Base-by-base conservation (phyloP, 1,284 basidiomycete genomes). In the Wallemia mellicola region DNA sequence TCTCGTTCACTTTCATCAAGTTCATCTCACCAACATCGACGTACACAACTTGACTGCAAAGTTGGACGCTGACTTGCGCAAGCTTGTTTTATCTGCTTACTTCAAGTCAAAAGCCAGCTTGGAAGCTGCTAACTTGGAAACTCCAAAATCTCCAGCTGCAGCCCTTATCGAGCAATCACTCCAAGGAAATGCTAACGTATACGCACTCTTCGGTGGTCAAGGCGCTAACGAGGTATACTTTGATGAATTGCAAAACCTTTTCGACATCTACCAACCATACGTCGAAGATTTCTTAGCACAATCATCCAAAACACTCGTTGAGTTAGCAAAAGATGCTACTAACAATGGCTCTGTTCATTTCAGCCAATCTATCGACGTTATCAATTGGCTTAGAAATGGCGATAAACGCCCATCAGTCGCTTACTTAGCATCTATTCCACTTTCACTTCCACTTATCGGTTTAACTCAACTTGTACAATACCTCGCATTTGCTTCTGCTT, bases 191-290 rank as follows among this genome's bases (percentile, higher is more conserved):
- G 82, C 87, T 28, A 82, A 83, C 62, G 73, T 94, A 64, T 95
- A 85, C 73, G 92, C 86, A 60, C 75, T 98, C 61, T 98, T 98
- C 67, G 92, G 92, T 63, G 94, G 94, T n/a, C 92, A 98, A 71
- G 92, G 92, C 64, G 87, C 84, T 64, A 96, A 96, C 71, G 92
- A 98, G 72, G 84, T 92, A 63, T 96, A 96, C 74, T 89, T 95
- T 70, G 84, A 91, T 69, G 92, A 96, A 74, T 79, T 98, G 24
- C 85, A 94, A 73, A 74, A 75, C 55, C 80, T 98, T 61, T 92
- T 84, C 72, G 82, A 94, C 72, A 82, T 80, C 61, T 96, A 95
- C 76, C 79, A 76, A 64, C 82, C 88, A 32, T 89, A 87, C 67
- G 80, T 92, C 64, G 73, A 77, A 56, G 72, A 80, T 33, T 79